Evolutionary conservation across 1,284 basidiomycete species (phyloP).

Genomic region (Cutaneotrichosporon cyanovorans): DNA sequence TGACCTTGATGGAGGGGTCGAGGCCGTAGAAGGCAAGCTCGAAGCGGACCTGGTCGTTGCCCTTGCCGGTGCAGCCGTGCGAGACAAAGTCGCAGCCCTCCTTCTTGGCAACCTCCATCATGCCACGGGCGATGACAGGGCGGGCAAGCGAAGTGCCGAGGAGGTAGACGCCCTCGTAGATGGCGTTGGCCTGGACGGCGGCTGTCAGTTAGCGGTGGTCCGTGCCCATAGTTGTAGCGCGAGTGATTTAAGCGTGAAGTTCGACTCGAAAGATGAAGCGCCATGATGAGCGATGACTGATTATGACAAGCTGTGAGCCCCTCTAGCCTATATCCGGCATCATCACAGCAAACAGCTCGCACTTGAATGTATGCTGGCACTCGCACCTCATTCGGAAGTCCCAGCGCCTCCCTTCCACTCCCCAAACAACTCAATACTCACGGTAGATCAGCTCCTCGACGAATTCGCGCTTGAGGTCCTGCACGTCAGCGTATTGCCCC

Average conservation of each 20-base stretch:
- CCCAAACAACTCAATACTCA: constrained; percentile 18
- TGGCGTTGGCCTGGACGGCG: constrained; percentile 95
- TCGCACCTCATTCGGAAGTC: neutral
- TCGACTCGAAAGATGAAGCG: too few relatives aligned
- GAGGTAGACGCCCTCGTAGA: constrained; percentile 98
- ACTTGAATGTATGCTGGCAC: too few relatives aligned
- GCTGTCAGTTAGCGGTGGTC: constrained; percentile 40
- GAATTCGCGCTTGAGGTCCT: constrained; percentile 94
- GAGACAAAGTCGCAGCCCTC: constrained; percentile 95
- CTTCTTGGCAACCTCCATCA: constrained; percentile 87
- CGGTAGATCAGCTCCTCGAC: constrained; percentile 92
- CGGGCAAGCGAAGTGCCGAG: constrained; percentile 96
- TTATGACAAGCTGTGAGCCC: too few relatives aligned
- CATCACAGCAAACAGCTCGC: too few relatives aligned
- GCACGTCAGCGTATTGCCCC: neutral
- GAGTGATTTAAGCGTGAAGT: too few relatives aligned
- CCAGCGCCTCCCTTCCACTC: neutral
- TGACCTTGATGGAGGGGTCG: constrained; percentile 97
- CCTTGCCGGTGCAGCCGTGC: constrained; percentile 98
- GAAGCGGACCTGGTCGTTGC: constrained; percentile 99
- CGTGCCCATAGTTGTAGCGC: too few relatives aligned
- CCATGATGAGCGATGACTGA: too few relatives aligned
- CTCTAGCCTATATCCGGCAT: too few relatives aligned
- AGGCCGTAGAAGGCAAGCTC: constrained; percentile 98
- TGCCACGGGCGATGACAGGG: constrained; percentile 96